Base-by-base conservation (phyloP, 192 early-diverging fungal genomes). In the Umbelopsis sp. region DNA sequence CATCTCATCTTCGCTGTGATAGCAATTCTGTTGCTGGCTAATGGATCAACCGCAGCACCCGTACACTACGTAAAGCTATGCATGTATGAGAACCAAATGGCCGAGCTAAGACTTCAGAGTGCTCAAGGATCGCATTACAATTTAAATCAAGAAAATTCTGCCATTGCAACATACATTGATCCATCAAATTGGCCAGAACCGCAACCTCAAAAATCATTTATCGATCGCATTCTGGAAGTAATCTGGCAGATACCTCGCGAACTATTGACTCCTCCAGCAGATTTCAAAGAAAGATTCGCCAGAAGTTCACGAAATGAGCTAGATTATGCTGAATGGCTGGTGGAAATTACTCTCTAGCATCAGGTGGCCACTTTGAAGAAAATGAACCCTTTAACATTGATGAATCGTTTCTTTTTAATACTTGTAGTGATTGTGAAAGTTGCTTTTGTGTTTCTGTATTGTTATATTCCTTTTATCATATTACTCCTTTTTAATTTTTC, bases 241-340 rank as follows among this genome's bases (percentile, higher is more conserved):
- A 61, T 61, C 3, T 25, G 55, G 21, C 25, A 12, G 2, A 10
- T 61, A 35, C 55, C 55, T 18, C 11, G 33, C 16, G 27, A 61
- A 35, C 30, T 61, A 33, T 18, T 61, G 30, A 35, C 30, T 18
- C 55, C 55, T 13, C 55, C 55, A 4, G 27, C 55, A 3, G 55
- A 61, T 16, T 5, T 37, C 21, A 61, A 61, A n/a, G 55, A 61
- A 33, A 61, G 55, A 33, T 61, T 61, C 30, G 30, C 33, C 30
- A 25, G 55, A 61, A 61, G 16, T 25, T 33, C 55, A 37, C 55
- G 55, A 61, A 25, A 61, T 61, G 55, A 61, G 33, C 55, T 61
- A 18, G 55, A 25, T 25, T 61, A 61, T 61, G 55, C 55, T 8
- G 55, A 61, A 30, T 61, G 55, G 55, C 25, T 61, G 18, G 55